Evolutionary conservation across 2,329 filamentous ascomycete genomes (phyloP), one percentile per base, ranked within the genome.

Genomic region (Rugonectria rugulosa): DNA sequence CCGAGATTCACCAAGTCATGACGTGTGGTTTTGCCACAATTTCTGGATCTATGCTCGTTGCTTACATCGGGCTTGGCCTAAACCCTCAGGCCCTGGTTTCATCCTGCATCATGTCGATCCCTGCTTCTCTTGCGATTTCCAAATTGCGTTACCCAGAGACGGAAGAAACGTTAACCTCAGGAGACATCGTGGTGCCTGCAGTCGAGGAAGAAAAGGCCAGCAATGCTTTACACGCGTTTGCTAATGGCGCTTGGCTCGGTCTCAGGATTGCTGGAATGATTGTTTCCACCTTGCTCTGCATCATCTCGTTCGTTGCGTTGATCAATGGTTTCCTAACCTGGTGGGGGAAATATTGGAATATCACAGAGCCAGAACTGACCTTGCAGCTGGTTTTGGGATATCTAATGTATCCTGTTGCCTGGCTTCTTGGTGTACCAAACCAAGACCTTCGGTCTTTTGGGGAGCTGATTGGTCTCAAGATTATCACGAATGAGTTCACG

Each of bases 31-130:
- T 96, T 66, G 92, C 93, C 20, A 97, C 93, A 40, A 97, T 97
- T 66, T 90, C 92, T 11, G 93, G 93, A 57, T 92, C 88, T 67
- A 91, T 96, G 11, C 79, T 97, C 31, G 88, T 95, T 23, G 90
- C 90, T 12, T 97, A 96, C 74, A 93, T 97, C 60, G 79, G 81
- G 23, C 86, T 97, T 67, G 92, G 92, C 34, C 81, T 97, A 50
- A 95, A 92, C 72, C 81, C 90, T 1, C 89, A 96, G 72, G 92
- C 91, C 3, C 81, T 97, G 41, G 89, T 97, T 23, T 96, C 91
- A 2, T 93, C 90, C 8, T 97, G 92, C 71, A 92, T 97, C 72
- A 97, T 97, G 93, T 93, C 89, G 66, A 97, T 97, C 61, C 93
- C 93, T 0, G 92, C 92, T 1, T 96, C 92, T 3, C 82, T 97